These are phyloP conservation scores for Stereum hirsutum DNA, from an alignment of 1,284 basidiomycete species.

Conservation along the genomic window DNA sequence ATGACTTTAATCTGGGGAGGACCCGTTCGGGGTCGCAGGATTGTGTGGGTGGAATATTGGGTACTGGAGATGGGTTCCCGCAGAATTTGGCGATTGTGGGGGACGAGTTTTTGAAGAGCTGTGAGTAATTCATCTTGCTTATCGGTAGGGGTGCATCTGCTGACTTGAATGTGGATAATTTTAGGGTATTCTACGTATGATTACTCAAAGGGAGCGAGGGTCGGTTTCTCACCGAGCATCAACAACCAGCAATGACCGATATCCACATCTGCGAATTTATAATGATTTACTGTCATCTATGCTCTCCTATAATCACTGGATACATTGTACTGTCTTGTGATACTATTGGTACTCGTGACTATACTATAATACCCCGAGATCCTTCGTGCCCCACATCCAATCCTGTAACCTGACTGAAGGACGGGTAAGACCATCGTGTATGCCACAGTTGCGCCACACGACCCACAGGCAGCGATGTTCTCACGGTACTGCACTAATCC, in stretches of 20 bases:
- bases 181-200: conserved; percentile 54
- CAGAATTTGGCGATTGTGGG: conserved; percentile 54
- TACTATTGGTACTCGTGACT: neutral
- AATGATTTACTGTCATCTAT: too few relatives aligned
- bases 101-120: conserved; percentile 66
- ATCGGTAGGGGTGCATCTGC: conserved; percentile 1
- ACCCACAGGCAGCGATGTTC: too few relatives aligned
- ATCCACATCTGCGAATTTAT: too few relatives aligned
- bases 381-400: too few relatives aligned
- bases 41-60: conserved; percentile 66
- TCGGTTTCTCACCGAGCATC: conserved; percentile 52
- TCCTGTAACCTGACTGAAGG: too few relatives aligned
- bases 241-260: conserved; percentile 28
- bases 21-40: conserved; percentile 23
- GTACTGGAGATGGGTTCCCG: conserved; percentile 35
- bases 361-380: too few relatives aligned
- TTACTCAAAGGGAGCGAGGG: conserved; percentile 41
- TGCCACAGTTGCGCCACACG: too few relatives aligned
- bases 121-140: conserved; percentile 24
- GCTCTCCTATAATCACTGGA: too few relatives aligned
- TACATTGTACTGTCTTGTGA: too few relatives aligned
- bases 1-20: conserved; percentile 63
- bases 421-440: too few relatives aligned
- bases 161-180: conserved; percentile 2
- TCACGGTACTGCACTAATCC: too few relatives aligned